Conservation (phyloP, 306 rosid genomes). For the Pachyrhizus erosus region DNA sequence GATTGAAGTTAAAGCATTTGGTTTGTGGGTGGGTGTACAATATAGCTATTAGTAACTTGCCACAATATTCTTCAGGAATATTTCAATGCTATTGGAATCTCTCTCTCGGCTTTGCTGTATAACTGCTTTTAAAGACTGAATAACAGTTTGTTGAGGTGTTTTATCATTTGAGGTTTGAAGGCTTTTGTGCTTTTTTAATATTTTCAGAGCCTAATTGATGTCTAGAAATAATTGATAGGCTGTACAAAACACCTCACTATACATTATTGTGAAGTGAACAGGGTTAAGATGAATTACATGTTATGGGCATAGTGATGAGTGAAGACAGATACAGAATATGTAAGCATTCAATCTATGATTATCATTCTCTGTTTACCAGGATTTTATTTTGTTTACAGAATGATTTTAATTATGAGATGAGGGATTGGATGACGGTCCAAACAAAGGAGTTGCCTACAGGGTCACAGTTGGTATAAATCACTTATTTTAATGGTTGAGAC, state of each 20-base stretch:
- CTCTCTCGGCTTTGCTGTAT: background rate
- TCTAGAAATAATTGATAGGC: conserved; percentile 8
- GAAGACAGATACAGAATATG: background rate
- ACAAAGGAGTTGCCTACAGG: conserved; percentile 77
- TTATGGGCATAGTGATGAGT: background rate
- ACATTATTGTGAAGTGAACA: background rate
- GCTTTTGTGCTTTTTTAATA: conserved; percentile 2
- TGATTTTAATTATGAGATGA: conserved; percentile 84
- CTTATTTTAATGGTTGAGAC: conserved; percentile 32
- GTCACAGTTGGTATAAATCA: conserved; percentile 67
- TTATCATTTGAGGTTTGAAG: conserved; percentile 13
- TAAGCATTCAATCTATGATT: conserved; percentile 2
- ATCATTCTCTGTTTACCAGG: conserved; percentile 31
- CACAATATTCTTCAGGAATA: background rate
- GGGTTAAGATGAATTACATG: conserved; percentile 12
- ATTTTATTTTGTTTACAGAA: conserved; percentile 60
- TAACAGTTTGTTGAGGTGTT: no score
- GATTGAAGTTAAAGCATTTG: background rate
- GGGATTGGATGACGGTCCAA: conserved; percentile 86
- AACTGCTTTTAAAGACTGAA: no score
- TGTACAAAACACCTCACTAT: background rate
- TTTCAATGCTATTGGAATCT: background rate
- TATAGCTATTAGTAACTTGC: background rate
- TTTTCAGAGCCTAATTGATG: conserved; percentile 19
- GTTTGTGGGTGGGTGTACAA: background rate